Base-by-base conservation (phyloP, 2,329 filamentous ascomycete genomes). In the Sporothrix phasma region DNA sequence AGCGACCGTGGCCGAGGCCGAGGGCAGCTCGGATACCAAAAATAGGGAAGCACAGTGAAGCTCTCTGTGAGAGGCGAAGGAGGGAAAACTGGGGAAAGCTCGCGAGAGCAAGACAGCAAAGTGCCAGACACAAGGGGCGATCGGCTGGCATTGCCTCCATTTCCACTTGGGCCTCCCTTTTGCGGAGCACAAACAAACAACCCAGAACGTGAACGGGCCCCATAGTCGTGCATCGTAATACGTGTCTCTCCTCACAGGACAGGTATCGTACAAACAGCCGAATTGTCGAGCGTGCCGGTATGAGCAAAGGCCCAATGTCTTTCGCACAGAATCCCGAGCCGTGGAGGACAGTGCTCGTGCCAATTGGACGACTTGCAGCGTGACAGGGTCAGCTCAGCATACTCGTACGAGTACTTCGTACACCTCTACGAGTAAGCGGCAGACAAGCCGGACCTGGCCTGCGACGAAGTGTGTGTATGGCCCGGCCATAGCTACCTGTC, bases 11-110 rank as follows among this genome's bases (percentile, higher is more conserved):
- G 47, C 60, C 49, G 39, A 63, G 39, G 49, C 37, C 22, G n/a
- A n/a, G n/a, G 45, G 13, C 26, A 43, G 22, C 24, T 24, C 45
- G n/a, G n/a, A 17, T 29, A 51, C 51, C 61, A 54, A 63, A 63
- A 56, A 62, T 54, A 62, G 37, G 37, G 39, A 59, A 29, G 22
- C 26, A 22, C 19, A n/a, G 24, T 11, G 22, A 58, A 43, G 24
- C 13, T 11, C 8, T 11, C 4, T 37, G 34, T 37, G 34, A 59
- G 13, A 43, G 7, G 10, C 19, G 17, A 56, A 24, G 39, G 24
- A 43, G 29, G 29, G 6, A 46, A 56, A 56, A 63, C 24, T 63
- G 61, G 61, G 49, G 61, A 56, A 63, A 56, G 61, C 61, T 62
- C 37, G 6, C 22, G 22, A 41, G n/a, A 45, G 24, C 24, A 29